Base-by-base conservation (phyloP, 2,329 filamentous ascomycete species). In the Colletotrichum sansevieriae region DNA sequence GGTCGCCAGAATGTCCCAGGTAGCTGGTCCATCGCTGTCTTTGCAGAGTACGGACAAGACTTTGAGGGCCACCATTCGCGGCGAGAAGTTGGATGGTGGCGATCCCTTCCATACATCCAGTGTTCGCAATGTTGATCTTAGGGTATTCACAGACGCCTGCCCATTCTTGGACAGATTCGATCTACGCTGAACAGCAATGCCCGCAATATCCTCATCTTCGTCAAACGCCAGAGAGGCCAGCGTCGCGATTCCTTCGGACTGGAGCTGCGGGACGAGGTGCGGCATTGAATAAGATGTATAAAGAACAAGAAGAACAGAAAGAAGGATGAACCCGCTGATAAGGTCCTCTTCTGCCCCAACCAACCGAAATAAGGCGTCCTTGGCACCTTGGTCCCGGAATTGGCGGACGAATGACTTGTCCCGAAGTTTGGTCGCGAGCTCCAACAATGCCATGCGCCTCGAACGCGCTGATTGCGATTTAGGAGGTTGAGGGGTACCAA, bases 331-430 rank as follows among this genome's bases (percentile, higher is more conserved):
- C 7, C 89, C 89, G 59, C 85, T 85, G 41, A 91, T 80, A 22
- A 85, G 72, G 75, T 94, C 91, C 1, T 83, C 79, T 74, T 91
- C 88, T 56, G 83, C 82, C 1, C 83, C 84, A 10, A 92, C 82
- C 47, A 87, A 86, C 51, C 87, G 83, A 60, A 94, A 87, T 15
- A 98, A 83, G 35, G 87, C 87, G 62, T 89, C 86, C 70, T 93
- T 92, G 64, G 92, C 88, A 7, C 89, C 88, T 72, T 93, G 90
- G 70, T 94, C 90, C 20, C 92, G 85, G 73, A 97, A 94, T 70
- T 92, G 90, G 18, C 84, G 83, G 33, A 88, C 82, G 73, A 92
- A 94, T 1, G 83, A 83, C 73, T 90, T 89, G 57, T 90, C 82
- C 56, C 86, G 84, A 47, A 91, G 81, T 73, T 88, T 89, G 51